A percentile compares a stretch with the other conserved stretches of the same genome.
Evolutionary conservation across 306 rosid genomes (phyloP).

Genomic region (Abrus pulchellus): DNA sequence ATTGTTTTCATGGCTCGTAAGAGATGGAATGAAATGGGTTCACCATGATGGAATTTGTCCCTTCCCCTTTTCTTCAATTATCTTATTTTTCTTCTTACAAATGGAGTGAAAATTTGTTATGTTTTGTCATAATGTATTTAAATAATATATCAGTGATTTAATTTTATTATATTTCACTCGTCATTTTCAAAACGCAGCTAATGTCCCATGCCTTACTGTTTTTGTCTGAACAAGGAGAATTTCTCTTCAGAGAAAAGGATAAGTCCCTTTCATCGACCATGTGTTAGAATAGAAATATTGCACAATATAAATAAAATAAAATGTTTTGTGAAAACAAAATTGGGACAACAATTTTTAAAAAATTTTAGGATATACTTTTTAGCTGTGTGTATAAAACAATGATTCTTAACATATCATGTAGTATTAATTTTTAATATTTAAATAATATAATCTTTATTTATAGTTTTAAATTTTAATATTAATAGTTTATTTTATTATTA

Average conservation of each 20-base stretch:
- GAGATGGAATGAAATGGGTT: neutral
- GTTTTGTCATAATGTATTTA: neutral
- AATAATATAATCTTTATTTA: too few relatives aligned
- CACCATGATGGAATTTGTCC: too few relatives aligned
- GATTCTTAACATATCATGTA: too few relatives aligned
- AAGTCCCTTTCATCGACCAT: conserved; percentile 22
- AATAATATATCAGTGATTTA: neutral
- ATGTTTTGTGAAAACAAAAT: too few relatives aligned
- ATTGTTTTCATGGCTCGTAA: conserved; percentile 16
- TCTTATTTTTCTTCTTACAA: neutral
- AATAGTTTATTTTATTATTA: too few relatives aligned
- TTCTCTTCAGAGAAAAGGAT: neutral
- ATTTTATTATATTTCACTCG: neutral
- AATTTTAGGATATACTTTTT: too few relatives aligned
- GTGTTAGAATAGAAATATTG: neutral
- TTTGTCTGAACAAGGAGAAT: neutral
- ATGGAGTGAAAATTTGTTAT: neutral
- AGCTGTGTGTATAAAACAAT: too few relatives aligned
- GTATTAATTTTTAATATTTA: too few relatives aligned
- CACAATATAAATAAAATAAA: neutral
- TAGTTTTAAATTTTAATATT: too few relatives aligned
- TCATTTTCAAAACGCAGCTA: neutral
- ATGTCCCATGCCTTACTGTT: conserved; percentile 13
- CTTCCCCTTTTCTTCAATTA: too few relatives aligned
- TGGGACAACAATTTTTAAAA: too few relatives aligned